Evolutionary conservation across 2,329 filamentous ascomycete genomes (phyloP), one percentile per base, ranked within the genome.

Genomic region (Colletotrichum sansevieriae): DNA sequence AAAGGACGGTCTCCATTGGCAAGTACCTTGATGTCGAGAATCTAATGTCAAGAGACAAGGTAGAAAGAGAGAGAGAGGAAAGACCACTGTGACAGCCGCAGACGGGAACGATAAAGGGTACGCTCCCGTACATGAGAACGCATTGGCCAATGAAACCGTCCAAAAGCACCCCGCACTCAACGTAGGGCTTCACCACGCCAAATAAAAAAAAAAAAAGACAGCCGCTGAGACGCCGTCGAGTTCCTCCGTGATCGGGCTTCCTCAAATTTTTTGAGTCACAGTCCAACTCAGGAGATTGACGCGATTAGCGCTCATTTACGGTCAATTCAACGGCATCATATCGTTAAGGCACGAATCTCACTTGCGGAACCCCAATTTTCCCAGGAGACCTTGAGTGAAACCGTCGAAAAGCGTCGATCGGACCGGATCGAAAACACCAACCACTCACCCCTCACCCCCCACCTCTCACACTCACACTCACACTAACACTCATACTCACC

Each of bases 191-290:
- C 46, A 47, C 52, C 46, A 46, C 65, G 63, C 61, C 65, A 1
- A 18, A n/a, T n/a, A 18, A 18, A 18, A 18, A 1, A 44, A 54
- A 55, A 52, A 13, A 22, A 3, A 25, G 25, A 47, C 15, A 22
- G 37, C 54, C 25, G 61, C 65, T 64, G 61, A 56, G 63, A 55
- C 54, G 54, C 33, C 61, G 49, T 43, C 54, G 61, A 9, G 11
- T 35, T 11, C 44, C 37, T 54, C 59, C 46, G 65, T 65, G 47
- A 68, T 68, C 65, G 65, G 65, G 25, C 52, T 22, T 49, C 33
- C 33, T 60, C 49, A 47, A 60, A 56, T 41, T 68, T 68, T 65
- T 68, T 65, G 55, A 68, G 65, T 68, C 61, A 68, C 47, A 54
- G 37, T 49, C 39, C 3, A 22, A 47, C 29, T 44, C 49, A 62